Conservation (phyloP, 306 rosid species). For the Prunus mongolica region DNA sequence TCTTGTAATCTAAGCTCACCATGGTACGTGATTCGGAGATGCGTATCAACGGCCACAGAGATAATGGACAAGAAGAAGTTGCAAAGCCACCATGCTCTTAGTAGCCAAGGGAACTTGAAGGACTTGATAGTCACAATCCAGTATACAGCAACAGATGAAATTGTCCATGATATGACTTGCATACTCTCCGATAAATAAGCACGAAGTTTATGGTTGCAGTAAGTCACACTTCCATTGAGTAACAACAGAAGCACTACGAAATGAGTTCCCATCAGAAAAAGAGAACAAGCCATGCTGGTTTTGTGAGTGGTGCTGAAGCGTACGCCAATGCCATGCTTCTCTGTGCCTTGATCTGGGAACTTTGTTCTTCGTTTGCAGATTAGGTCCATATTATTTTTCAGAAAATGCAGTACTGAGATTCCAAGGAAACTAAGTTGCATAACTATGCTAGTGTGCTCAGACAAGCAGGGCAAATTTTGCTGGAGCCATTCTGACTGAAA, state of each 20-base stretch:
- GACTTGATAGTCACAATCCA: constrained; percentile 26
- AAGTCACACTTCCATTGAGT: constrained; percentile 43
- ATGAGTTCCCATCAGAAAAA: constrained; percentile 41
- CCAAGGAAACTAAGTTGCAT: constrained; percentile 51
- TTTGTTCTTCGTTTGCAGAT: constrained; percentile 30
- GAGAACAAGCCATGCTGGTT: constrained; percentile 46
- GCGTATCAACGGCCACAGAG: constrained; percentile 34
- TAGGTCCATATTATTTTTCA: constrained; percentile 16
- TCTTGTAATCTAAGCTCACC: constrained; percentile 38
- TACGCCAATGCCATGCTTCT: constrained; percentile 22
- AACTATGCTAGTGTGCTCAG: constrained; percentile 56
- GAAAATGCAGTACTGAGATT: constrained; percentile 31
- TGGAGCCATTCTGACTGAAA: constrained; percentile 44
- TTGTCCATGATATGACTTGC: constrained; percentile 52
- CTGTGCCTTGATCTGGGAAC: constrained; percentile 22
- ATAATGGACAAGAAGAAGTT: constrained; percentile 45
- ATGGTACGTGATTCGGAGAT: constrained; percentile 28
- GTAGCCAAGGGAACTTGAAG: constrained; percentile 59
- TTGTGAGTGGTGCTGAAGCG: constrained; percentile 44
- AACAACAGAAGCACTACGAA: constrained; percentile 32
- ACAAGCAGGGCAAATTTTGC: constrained; percentile 57
- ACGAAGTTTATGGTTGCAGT: constrained; percentile 37
- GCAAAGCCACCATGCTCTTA: constrained; percentile 85
- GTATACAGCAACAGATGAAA: constrained; percentile 35
- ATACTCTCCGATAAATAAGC: constrained; percentile 51